phyloP scores from a whole-genome alignment of 1,284 basidiomycete genomes.

The Heterobasidion irregulare region DNA sequence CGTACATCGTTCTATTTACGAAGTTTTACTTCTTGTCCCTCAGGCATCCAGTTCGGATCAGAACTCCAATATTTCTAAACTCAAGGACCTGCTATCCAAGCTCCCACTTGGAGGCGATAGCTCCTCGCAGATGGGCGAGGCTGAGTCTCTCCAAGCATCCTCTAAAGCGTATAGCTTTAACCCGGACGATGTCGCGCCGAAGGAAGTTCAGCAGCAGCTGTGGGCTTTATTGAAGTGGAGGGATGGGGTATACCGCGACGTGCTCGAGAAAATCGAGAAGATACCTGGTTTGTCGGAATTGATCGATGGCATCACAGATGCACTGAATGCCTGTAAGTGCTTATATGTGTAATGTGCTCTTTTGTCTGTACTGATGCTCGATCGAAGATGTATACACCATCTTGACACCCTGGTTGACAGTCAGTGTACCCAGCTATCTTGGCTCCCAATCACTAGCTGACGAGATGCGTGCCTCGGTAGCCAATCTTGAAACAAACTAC shows the following conservation, averaged over 20 bases:
- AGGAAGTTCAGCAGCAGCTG: slow-evolving; percentile 63
- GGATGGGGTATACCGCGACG: slow-evolving; percentile 46
- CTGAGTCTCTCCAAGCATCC: slow-evolving; percentile 42
- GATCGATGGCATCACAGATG: slow-evolving; percentile 56
- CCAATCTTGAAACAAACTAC: slow-evolving; percentile 54
- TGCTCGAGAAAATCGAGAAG: slow-evolving; percentile 49
- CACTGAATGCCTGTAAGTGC: slow-evolving; percentile 52
- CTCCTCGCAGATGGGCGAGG: slow-evolving; percentile 41
- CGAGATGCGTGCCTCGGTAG: slow-evolving; percentile 18
- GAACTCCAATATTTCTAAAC: slow-evolving; percentile 26
- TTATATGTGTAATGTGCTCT: slow-evolving; percentile 23
- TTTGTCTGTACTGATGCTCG: slow-evolving; percentile 15
- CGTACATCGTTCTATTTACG: not conserved
- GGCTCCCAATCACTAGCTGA: not conserved
- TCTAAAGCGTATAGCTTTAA: slow-evolving; percentile 48
- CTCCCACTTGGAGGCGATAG: slow-evolving; percentile 37
- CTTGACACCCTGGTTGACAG: slow-evolving; percentile 56
- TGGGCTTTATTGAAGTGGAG: slow-evolving; percentile 70
- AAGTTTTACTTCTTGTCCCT: not conserved
- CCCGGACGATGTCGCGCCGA: slow-evolving; percentile 52
- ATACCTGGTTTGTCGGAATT: slow-evolving; percentile 65
- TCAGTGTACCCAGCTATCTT: slow-evolving; percentile 16
- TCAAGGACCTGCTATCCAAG: slow-evolving; percentile 45
- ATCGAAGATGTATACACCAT: slow-evolving; percentile 60
- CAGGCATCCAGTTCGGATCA: slow-evolving; percentile 27